Evolutionary conservation across 2,329 filamentous ascomycete species (phyloP), one percentile per base, ranked within the genome.

Genomic region (Aspergillus spinulosporus): DNA sequence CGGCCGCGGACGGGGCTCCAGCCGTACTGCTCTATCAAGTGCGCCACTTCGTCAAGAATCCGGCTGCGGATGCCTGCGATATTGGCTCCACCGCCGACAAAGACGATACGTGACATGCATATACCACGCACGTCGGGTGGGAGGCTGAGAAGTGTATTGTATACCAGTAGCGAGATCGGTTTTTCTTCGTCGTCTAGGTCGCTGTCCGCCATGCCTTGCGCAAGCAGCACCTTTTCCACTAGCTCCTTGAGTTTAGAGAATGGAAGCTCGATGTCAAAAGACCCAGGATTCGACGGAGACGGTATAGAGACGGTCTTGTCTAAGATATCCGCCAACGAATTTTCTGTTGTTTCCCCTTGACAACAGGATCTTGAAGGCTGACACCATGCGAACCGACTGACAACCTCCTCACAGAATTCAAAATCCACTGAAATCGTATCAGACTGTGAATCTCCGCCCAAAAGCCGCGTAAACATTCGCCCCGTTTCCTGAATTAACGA

Each of bases 71-170:
- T 76, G 1, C 94, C 94, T 0, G 92, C 82, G 6, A 97, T 85
- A 28, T 83, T 83, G 4, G 91, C 86, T 47, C 88, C 88, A 2
- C 91, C 91, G 32, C 94, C 94, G 0, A 88, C 88, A 67, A 99
- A 89, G 12, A 96, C 79, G 45, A 97, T 89, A 39, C 93, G 88
- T 1, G 92, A 87, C 86, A 97, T 94, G 72, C 93, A 97, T 3
- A 88, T 76, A 1, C 89, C 87, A 26, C 94, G 86, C 3, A 92
- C 86, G 72, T 99, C 94, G 3, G 93, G 76, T 0, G 92, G 89
- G 1, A 97, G 79, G 5, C 84, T 81, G 1, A 95, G 79, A 1
- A 99, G 81, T 37, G 86, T 83, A 52, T 84, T 83, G 73, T 96
- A 95, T 2, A 95, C 79, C 6, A 97, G 81, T 9, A 86, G 70